phyloP scores from a whole-genome alignment of 768 basidiomycete genomes.

The Sporobolomyces pararoseus region DNA sequence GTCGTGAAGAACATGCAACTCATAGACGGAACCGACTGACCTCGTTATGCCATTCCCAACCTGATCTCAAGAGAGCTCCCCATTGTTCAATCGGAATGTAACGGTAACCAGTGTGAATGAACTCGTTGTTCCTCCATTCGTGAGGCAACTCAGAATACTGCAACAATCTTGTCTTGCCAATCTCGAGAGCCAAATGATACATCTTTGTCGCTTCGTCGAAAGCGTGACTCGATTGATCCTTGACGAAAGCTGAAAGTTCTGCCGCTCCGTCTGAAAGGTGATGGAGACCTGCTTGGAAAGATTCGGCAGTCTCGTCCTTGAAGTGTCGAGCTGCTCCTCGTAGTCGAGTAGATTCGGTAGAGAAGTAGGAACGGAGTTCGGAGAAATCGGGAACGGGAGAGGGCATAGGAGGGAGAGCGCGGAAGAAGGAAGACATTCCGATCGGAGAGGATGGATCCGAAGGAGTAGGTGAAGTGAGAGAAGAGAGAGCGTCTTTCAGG shows the following conservation, averaged over 20 bases:
- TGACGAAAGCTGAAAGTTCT: conserved; percentile 20
- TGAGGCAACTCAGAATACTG: conserved; percentile 45
- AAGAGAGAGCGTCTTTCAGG: conserved; percentile 10
- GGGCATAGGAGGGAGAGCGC: conserved; percentile 22
- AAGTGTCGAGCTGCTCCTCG: conserved; percentile 16
- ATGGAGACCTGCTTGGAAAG: conserved; percentile 8
- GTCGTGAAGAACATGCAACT: no score
- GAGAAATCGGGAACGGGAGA: conserved; percentile 9
- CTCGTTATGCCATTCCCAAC: conserved; percentile 46
- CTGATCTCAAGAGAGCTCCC: conserved; percentile 35
- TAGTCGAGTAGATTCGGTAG: conserved; percentile 27
- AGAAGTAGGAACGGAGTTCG: conserved; percentile 31
- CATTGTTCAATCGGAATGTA: conserved; percentile 46
- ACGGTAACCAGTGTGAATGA: conserved; percentile 43
- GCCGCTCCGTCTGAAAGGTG: conserved; percentile 24
- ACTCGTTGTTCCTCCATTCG: conserved; percentile 47
- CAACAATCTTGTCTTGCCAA: conserved; percentile 43
- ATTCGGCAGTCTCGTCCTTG: conserved; percentile 15
- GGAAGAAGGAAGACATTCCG: conserved; percentile 13
- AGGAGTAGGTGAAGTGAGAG: background rate
- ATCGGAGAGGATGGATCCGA: background rate
- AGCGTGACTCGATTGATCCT: conserved; percentile 4
- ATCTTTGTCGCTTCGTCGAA: conserved; percentile 35
- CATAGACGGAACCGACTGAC: conserved; percentile 1
- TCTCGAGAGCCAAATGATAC: conserved; percentile 38